These are phyloP conservation scores for Talaromyces sp. DNA, from an alignment of 2,329 filamentous ascomycete genomes.

Conservation along the genomic window DNA sequence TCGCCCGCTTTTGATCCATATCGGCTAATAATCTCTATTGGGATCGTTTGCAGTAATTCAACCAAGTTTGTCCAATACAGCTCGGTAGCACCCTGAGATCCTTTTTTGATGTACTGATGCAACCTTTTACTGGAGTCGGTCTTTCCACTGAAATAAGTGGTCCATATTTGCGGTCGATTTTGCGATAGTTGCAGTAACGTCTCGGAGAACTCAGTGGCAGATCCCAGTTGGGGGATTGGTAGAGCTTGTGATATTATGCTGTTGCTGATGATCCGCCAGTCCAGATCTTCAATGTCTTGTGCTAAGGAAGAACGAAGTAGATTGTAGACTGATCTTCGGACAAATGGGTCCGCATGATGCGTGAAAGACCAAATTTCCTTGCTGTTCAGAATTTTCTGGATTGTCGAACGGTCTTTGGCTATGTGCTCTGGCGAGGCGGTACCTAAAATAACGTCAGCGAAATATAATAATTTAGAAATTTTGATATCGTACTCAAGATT, in stretches of 20 bases:
- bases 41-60: slow-evolving; percentile 58
- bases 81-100: slow-evolving; percentile 72
- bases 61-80: slow-evolving; percentile 71
- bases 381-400: slow-evolving; percentile 64
- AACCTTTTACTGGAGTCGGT: slow-evolving; percentile 58
- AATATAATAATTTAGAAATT: neutral
- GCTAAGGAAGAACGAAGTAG: slow-evolving; percentile 52
- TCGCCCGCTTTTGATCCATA: slow-evolving; percentile 24
- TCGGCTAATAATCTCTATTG: slow-evolving; percentile 45
- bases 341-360: slow-evolving; percentile 54
- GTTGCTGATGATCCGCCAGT: slow-evolving; percentile 66
- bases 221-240: slow-evolving; percentile 68
- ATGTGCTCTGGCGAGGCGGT: slow-evolving; percentile 49
- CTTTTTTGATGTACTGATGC: slow-evolving; percentile 71
- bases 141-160: slow-evolving; percentile 58
- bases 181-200: slow-evolving; percentile 65
- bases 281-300: slow-evolving; percentile 45
- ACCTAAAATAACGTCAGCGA: slow-evolving; percentile 27
- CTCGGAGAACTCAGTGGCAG: slow-evolving; percentile 67
- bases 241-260: slow-evolving; percentile 73
- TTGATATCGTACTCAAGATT: slow-evolving; percentile 44
- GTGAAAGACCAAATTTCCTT: slow-evolving; percentile 60
- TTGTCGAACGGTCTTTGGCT: slow-evolving; percentile 58
- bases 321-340: slow-evolving; percentile 57
- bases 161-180: slow-evolving; percentile 70